phyloP scores from a whole-genome alignment of 176 grass and related monocot species.

The Puccinellia tenuiflora region DNA sequence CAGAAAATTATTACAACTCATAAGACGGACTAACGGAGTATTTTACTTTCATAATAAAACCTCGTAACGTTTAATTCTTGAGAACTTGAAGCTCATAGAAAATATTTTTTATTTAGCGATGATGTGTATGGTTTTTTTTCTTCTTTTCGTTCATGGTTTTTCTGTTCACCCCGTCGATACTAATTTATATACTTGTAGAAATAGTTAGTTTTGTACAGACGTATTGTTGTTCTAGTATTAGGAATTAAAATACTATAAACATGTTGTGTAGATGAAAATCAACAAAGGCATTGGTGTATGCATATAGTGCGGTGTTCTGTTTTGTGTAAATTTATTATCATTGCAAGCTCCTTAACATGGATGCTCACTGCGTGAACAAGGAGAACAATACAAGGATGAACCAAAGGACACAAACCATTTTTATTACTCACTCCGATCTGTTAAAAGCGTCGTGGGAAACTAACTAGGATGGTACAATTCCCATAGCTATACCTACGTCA shows the following conservation, averaged over 20 bases:
- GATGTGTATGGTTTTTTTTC: neutral
- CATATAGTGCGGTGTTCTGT: too few relatives aligned
- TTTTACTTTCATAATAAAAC: too few relatives aligned
- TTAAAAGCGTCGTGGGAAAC: too few relatives aligned
- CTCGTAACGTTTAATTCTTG: too few relatives aligned
- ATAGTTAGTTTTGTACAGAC: neutral
- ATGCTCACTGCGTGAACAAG: neutral
- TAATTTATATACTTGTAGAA: constrained; percentile 1
- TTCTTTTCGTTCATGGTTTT: too few relatives aligned
- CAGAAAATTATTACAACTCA: too few relatives aligned
- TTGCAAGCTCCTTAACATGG: neutral
- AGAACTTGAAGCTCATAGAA: neutral
- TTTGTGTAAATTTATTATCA: neutral
- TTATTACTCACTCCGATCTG: too few relatives aligned
- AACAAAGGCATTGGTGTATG: neutral
- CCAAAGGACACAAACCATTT: too few relatives aligned
- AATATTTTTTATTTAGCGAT: neutral
- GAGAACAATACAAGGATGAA: neutral
- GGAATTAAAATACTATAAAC: neutral
- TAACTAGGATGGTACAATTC: too few relatives aligned
- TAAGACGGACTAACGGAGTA: too few relatives aligned
- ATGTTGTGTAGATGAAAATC: neutral
- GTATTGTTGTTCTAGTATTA: neutral
- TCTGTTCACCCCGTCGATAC: neutral
- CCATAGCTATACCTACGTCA: too few relatives aligned